These are phyloP conservation scores for Austroboletus festivus DNA, from an alignment of 768 basidiomycete genomes.

Conservation along the genomic window DNA sequence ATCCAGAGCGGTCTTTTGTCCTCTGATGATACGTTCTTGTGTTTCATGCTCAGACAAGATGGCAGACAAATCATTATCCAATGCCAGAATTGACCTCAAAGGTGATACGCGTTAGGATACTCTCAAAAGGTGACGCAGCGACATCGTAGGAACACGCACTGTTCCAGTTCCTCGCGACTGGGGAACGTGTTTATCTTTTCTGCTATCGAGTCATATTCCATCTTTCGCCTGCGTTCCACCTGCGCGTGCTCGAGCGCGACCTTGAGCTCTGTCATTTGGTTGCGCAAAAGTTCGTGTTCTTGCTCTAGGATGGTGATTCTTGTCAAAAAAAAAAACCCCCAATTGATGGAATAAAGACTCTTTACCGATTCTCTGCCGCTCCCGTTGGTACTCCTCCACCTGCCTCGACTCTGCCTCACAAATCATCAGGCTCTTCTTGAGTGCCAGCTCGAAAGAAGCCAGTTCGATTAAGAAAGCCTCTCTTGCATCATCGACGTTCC, in stretches of 20 bases:
- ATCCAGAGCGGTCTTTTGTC: conserved; percentile 68
- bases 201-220: conserved; percentile 81
- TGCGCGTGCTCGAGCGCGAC: conserved; percentile 75
- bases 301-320: conserved; percentile 44
- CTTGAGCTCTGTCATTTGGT: conserved; percentile 78
- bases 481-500: conserved; percentile 62
- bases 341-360: no score
- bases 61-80: conserved; percentile 77
- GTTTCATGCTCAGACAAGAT: conserved; percentile 73
- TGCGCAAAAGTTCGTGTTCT: conserved; percentile 63
- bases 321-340: background rate
- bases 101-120: conserved; percentile 1
- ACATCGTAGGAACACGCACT: conserved; percentile 47
- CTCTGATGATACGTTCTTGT: conserved; percentile 61
- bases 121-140: background rate
- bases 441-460: conserved; percentile 66
- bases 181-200: conserved; percentile 81
- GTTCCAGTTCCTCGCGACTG: conserved; percentile 70
- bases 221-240: conserved; percentile 68
- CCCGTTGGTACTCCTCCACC: conserved; percentile 78
- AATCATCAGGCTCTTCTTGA: conserved; percentile 79
- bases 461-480: conserved; percentile 80
- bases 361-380: conserved; percentile 69
- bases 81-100: conserved; percentile 57
- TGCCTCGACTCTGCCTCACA: conserved; percentile 85